Percentiles rank a stretch among this genome's conserved stretches.
These are phyloP conservation scores for Claviceps sp. DNA, from an alignment of 2,329 filamentous ascomycete genomes.

Conservation along the genomic window DNA sequence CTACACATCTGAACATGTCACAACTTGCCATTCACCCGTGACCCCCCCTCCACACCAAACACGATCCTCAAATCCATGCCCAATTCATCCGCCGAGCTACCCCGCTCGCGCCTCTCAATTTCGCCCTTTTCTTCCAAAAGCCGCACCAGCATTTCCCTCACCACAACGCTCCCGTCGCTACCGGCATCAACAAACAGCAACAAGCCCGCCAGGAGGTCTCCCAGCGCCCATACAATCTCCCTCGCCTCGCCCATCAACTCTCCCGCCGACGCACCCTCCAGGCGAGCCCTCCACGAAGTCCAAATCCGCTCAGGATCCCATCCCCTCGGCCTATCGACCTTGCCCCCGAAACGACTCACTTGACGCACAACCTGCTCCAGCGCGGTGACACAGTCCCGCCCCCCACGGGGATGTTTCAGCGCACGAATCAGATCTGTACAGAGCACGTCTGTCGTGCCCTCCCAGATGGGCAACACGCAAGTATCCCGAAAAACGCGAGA, in stretches of 20 bases:
- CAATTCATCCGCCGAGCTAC: slow-evolving; percentile 15
- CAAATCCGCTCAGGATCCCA: slow-evolving; percentile 24
- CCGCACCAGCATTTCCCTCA: slow-evolving; percentile 25
- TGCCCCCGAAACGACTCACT: slow-evolving; percentile 13
- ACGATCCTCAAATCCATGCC: slow-evolving; percentile 21
- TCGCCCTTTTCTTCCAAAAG: slow-evolving; percentile 21
- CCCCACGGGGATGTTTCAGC: slow-evolving; percentile 29
- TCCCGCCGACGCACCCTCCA: slow-evolving; percentile 22
- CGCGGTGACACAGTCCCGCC: slow-evolving; percentile 24
- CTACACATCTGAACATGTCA: slow-evolving; percentile 3
- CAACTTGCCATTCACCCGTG: slow-evolving; percentile 10
- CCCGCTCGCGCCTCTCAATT: slow-evolving; percentile 8
- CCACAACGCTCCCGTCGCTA: slow-evolving; percentile 21
- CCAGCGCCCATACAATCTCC: slow-evolving; percentile 27
- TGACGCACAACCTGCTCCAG: slow-evolving; percentile 26
- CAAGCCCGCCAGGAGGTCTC: slow-evolving; percentile 30
- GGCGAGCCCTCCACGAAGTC: slow-evolving; percentile 22
- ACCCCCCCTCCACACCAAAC: slow-evolving; percentile 15
- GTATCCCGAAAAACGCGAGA: slow-evolving; percentile 53
- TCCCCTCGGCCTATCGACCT: slow-evolving; percentile 11
- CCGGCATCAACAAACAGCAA: slow-evolving; percentile 28
- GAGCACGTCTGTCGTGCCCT: slow-evolving; percentile 60
- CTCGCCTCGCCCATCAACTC: slow-evolving; percentile 33
- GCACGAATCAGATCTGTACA: slow-evolving; percentile 36
- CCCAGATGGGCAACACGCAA: slow-evolving; percentile 53